These are phyloP conservation scores for Tremella mesenterica DNA, from an alignment of 768 basidiomycete genomes.

Conservation along the genomic window DNA sequence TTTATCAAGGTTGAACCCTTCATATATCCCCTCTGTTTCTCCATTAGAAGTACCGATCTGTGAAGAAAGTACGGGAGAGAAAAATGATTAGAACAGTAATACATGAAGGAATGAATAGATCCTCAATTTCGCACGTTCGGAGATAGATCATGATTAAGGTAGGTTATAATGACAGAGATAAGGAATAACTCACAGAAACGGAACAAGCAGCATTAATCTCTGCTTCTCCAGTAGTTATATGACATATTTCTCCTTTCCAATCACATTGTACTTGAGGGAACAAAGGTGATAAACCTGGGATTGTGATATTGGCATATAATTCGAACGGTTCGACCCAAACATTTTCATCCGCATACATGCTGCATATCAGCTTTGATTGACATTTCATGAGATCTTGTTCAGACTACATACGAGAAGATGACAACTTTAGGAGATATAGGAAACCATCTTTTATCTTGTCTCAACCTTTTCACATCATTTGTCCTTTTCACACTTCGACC, in stretches of 20 bases:
- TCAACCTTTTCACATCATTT: too few relatives aligned
- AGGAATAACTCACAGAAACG: conserved; percentile 20
- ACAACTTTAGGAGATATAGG: too few relatives aligned
- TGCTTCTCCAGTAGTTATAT: conserved; percentile 45
- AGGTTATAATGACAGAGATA: neutral
- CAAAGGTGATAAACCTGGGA: conserved; percentile 46
- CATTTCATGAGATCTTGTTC: too few relatives aligned
- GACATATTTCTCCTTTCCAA: conserved; percentile 42
- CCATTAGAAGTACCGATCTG: too few relatives aligned
- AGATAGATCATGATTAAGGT: neutral
- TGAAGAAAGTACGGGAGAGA: too few relatives aligned
- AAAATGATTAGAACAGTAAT: too few relatives aligned
- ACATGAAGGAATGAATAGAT: too few relatives aligned
- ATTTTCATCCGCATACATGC: conserved; percentile 34
- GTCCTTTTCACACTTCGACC: too few relatives aligned
- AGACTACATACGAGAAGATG: too few relatives aligned
- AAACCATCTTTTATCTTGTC: conserved; percentile 8
- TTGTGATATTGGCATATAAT: conserved; percentile 44
- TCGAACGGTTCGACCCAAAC: conserved; percentile 32
- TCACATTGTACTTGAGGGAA: conserved; percentile 47
- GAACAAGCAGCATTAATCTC: conserved; percentile 50
- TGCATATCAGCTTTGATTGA: too few relatives aligned
- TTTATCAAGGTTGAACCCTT: neutral
- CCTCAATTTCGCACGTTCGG: neutral
- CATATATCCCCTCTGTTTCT: too few relatives aligned